These are phyloP conservation scores for Wickerhamiella dianesei DNA, from an alignment of 805 yeast species.

Conservation along the genomic window DNA sequence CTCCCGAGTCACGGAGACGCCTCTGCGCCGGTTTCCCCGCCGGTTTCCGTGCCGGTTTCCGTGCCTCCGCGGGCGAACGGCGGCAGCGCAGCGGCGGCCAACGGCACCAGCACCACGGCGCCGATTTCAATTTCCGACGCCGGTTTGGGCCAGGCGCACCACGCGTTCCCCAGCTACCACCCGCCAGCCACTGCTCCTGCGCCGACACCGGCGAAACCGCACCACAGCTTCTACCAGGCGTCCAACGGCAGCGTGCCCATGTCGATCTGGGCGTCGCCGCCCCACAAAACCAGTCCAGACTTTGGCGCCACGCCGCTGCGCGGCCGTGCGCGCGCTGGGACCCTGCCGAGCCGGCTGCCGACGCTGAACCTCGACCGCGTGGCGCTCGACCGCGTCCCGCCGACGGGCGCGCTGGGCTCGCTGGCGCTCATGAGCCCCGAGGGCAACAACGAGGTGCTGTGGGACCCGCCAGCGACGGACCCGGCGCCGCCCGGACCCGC, in stretches of 20 bases:
- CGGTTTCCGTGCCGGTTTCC: too few species aligned
- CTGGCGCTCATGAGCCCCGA: slow-evolving; percentile 25
- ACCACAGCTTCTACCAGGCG: not conserved
- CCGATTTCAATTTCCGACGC: too few species aligned
- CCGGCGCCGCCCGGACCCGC: slow-evolving; percentile 1
- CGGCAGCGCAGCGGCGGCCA: too few species aligned
- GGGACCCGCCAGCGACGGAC: not conserved
- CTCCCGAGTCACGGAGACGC: too few species aligned
- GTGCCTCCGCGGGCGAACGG: too few species aligned
- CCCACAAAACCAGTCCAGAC: not conserved
- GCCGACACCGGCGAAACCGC: too few species aligned
- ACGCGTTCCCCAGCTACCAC: too few species aligned
- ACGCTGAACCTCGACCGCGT: slow-evolving; percentile 3
- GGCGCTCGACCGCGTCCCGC: not conserved
- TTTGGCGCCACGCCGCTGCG: not conserved
- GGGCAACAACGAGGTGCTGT: slow-evolving; percentile 9
- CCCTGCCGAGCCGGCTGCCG: slow-evolving; percentile 51
- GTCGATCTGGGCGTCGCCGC: not conserved
- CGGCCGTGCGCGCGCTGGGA: slow-evolving; percentile 58
- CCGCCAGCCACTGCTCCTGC: too few species aligned
- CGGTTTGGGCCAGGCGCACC: too few species aligned
- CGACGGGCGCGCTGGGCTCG: slow-evolving; percentile 18
- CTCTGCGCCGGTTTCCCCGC: too few species aligned
- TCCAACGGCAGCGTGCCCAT: not conserved
- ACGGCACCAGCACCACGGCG: too few species aligned